Evolutionary conservation across 2,329 filamentous ascomycete genomes (phyloP).

Genomic region (Trichophyton benhamiae): DNA sequence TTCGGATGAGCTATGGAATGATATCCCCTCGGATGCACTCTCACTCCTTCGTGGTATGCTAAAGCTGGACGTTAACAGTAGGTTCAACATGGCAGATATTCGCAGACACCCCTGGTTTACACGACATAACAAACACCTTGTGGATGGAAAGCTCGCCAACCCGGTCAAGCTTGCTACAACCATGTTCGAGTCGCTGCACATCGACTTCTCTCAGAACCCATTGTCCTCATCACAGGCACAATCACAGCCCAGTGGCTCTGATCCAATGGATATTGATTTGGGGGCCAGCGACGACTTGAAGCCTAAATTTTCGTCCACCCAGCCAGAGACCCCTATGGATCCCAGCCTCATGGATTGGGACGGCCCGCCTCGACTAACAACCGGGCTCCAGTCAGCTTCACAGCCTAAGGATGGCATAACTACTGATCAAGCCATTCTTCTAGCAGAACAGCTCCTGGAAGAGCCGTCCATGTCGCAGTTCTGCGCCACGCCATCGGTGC

Average conservation of each 20-base stretch:
- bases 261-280: conserved; percentile 43
- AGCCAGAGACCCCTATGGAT: conserved; percentile 64
- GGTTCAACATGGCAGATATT: conserved; percentile 78
- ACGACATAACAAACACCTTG: conserved; percentile 61
- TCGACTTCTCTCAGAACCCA: conserved; percentile 67
- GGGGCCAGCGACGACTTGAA: conserved; percentile 26
- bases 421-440: conserved; percentile 27
- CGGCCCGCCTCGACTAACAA: conserved; percentile 49
- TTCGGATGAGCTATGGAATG: conserved; percentile 72
- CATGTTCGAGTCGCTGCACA: conserved; percentile 83
- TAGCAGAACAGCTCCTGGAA: conserved; percentile 58
- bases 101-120: conserved; percentile 93
- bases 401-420: conserved; percentile 33
- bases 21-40: conserved; percentile 58
- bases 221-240: conserved; percentile 26
- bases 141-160: conserved; percentile 63
- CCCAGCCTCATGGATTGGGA: conserved; percentile 84
- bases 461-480: conserved; percentile 81
- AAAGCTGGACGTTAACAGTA: conserved; percentile 57
- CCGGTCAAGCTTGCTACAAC: conserved; percentile 78
- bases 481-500: conserved; percentile 62
- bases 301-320: conserved; percentile 59
- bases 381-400: conserved; percentile 32
- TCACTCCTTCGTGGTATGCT: conserved; percentile 90
- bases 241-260: conserved; percentile 27